Base-by-base conservation (phyloP, 1,284 basidiomycete genomes). In the Irpex sp. region DNA sequence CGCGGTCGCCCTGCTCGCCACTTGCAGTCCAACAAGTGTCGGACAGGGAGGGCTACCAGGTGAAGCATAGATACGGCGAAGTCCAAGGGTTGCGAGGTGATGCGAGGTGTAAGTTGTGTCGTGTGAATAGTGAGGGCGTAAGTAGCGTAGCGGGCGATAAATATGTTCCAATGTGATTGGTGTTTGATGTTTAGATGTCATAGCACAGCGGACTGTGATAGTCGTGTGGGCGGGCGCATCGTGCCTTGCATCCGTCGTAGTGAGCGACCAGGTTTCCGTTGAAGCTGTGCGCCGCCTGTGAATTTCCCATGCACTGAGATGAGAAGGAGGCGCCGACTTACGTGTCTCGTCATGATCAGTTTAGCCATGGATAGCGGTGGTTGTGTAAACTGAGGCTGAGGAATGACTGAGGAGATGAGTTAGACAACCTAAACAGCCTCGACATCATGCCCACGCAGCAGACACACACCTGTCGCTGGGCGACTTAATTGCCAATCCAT, bases 271-370 rank as follows among this genome's bases (percentile, higher is more conserved):
- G 72, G 68, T 68, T 70, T 70, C 63, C 73, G 71, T 65, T 73
- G 72, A 51, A 65, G 61, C 73, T 73, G 64, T 19, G 26, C 26
- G 15, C 38, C 15, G 17, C 11, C n/a, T 8, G 47, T 57, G 36
- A 56, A 54, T 31, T 54, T 49, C 61, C 26, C 34, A 34, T 21
- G 19, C 19, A 26, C 26, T 4, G 26, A n/a, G 44, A 61, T 36
- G 54, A 26, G 26, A 54, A 49, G 17, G 36, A 51, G 17, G 49
- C 57, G 54, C 38, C 37, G 49, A 64, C 74, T 66, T 69, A 76
- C 75, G 67, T 76, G 75, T 70, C 74, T 70, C 57, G 72, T 72
- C 73, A 76, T 75, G 63, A 76, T 75, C 61, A 76, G 68, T 64
- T 76, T 76, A 38, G 75, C 75, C 75, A 76, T 76, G 48, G 75